phyloP scores from a whole-genome alignment of 768 basidiomycete species.

The Russula earlei region DNA sequence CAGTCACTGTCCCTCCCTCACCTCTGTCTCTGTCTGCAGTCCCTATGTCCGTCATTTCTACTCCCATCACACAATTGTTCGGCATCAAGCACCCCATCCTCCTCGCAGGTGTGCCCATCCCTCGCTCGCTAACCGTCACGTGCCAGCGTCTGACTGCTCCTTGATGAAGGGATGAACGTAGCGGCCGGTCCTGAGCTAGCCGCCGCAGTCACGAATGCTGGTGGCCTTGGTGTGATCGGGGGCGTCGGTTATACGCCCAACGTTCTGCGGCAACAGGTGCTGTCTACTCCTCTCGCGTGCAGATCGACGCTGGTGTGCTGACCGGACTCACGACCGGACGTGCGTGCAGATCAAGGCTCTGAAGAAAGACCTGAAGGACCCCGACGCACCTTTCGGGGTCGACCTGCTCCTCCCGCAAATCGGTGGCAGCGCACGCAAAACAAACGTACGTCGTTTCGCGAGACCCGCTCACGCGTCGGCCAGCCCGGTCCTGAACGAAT shows the following conservation, averaged over 20 bases:
- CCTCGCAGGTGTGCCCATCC: constrained; percentile 50
- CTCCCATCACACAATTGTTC: constrained; percentile 84
- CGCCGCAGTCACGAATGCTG: constrained; percentile 90
- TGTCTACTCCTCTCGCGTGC: constrained; percentile 9
- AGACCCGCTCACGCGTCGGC: no score
- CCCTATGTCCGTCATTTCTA: constrained; percentile 55
- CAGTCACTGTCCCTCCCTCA: no score
- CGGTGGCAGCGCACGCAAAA: constrained; percentile 82
- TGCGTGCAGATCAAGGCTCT: constrained; percentile 51
- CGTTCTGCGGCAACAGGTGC: constrained; percentile 66
- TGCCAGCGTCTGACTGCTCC: neutral
- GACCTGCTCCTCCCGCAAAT: constrained; percentile 85
- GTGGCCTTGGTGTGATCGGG: constrained; percentile 88
- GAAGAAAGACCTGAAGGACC: constrained; percentile 64
- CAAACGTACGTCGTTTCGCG: constrained; percentile 46
- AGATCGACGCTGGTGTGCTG: neutral
- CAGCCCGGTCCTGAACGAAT: no score
- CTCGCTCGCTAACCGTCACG: neutral
- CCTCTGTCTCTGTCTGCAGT: no score
- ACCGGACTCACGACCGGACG: neutral
- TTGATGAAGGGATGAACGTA: constrained; percentile 48
- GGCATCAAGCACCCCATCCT: constrained; percentile 83
- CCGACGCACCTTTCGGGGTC: constrained; percentile 80
- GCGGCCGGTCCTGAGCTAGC: constrained; percentile 76
- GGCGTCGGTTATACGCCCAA: constrained; percentile 83